A percentile compares a stretch with the other conserved stretches of the same genome.
Evolutionary conservation across 805 yeast genomes (phyloP).

Genomic region (Wickerhamomyces canadensis): DNA sequence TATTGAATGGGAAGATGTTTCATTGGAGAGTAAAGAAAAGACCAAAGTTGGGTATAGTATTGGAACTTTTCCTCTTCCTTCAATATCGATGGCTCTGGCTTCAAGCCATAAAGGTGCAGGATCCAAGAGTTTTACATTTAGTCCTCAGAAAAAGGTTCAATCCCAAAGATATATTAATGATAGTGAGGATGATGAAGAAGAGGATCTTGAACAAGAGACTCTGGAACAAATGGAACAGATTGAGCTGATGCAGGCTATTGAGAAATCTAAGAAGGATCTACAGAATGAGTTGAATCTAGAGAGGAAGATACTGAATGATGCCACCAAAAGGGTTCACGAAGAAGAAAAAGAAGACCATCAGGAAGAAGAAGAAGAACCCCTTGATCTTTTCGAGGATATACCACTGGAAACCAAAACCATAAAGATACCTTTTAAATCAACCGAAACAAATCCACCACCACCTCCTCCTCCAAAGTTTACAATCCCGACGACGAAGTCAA

Average conservation of each 20-base stretch:
- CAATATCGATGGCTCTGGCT: constrained; percentile 12
- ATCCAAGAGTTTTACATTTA: constrained; percentile 16
- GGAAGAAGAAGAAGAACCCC: constrained; percentile 28
- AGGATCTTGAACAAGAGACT: constrained; percentile 20
- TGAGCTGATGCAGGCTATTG: constrained; percentile 35
- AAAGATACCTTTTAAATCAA: too few relatives aligned
- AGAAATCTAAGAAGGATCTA: constrained; percentile 42
- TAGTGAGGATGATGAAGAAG: constrained; percentile 14
- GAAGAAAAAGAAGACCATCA: constrained; percentile 21
- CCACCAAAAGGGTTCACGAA: constrained; percentile 4
- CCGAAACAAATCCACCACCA: too few relatives aligned
- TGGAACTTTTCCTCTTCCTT: constrained; percentile 35
- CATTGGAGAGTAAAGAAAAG: constrained; percentile 25
- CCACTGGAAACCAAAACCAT: constrained; percentile 22
- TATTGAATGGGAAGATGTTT: constrained; percentile 71
- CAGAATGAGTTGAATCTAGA: constrained; percentile 35
- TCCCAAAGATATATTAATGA: constrained; percentile 8
- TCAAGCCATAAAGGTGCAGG: constrained; percentile 13
- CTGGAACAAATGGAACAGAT: constrained; percentile 26
- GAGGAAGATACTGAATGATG: constrained; percentile 12
- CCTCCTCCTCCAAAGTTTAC: background rate
- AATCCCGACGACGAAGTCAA: background rate
- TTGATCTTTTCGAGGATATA: constrained; percentile 21
- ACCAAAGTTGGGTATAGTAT: constrained; percentile 35
- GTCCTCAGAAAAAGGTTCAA: constrained; percentile 12